Evolutionary conservation across 2,329 filamentous ascomycete species (phyloP), one percentile per base, ranked within the genome.

Genomic region (Botrytis galanthina): DNA sequence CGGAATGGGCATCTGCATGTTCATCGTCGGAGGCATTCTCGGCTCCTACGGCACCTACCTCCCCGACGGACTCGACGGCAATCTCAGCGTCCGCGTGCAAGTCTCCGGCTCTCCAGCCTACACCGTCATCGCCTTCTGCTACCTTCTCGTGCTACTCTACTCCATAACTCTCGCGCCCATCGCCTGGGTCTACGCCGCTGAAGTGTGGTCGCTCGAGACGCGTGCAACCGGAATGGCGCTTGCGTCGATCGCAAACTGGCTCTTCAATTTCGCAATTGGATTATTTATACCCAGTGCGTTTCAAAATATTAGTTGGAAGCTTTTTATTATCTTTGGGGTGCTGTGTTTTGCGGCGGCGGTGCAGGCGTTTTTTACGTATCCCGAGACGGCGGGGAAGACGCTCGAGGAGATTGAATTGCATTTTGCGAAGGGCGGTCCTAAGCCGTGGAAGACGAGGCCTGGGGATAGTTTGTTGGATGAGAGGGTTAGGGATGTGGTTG

Each of bases 121-220:
- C 78, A 87, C 87, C 2, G 87, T 92, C 72, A 92, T 92, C 75
- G 87, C 88, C 32, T 91, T 91, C 77, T 89, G 86, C 68, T 91
- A 91, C 79, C 84, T 91, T 26, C 85, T 91, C 73, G 88, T 91
- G 78, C 85, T 90, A 76, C 84, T 89, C 75, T 91, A 91, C 79
- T 87, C 88, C 1, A 83, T 90, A n/a, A 91, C 89, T 0, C 84
- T 90, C 29, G 89, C 88, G 0, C 89, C 89, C 0, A 87, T 90
- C 4, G 88, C 86, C 71, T 91, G 90, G 89, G 86, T 91, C 62
- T 92, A 92, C 77, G 87, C 88, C 0, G 87, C 88, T 26, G 90
- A 92, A 80, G 87, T 90, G 3, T 91, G 87, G 86, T 88, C 87
- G 0, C 83, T 90, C 3, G 87, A 88, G 74, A 89, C 87, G 0